Conservation (phyloP, 495 filamentous ascomycete genomes). For the Trichoderma parareesei region DNA sequence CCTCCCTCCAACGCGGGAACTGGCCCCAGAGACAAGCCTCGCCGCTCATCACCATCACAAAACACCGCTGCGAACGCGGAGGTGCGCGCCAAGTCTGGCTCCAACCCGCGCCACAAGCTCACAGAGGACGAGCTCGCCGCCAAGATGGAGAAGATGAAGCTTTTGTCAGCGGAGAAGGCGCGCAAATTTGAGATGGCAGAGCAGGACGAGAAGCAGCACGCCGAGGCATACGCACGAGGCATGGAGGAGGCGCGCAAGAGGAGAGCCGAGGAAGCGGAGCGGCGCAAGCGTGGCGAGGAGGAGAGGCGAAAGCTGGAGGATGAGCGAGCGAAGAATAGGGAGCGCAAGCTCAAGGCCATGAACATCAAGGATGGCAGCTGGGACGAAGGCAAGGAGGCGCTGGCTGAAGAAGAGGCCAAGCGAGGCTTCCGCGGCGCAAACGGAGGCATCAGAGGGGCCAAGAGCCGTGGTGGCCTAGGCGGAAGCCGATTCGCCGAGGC, state of each 20-base stretch:
- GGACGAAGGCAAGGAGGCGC: constrained; percentile 37
- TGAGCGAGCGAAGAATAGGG: constrained; percentile 38
- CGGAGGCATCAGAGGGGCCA: constrained; percentile 32
- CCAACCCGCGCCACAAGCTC: constrained; percentile 43
- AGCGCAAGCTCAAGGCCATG: constrained; percentile 41
- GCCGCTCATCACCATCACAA: constrained; percentile 2
- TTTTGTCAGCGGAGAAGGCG: constrained; percentile 37
- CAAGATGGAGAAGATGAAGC: constrained; percentile 44
- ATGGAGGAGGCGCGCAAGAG: constrained; percentile 43
- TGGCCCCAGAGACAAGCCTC: constrained; percentile 14
- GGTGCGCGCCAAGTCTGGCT: constrained; percentile 34
- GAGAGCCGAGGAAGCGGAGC: constrained; percentile 33
- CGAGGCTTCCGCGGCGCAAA: constrained; percentile 32
- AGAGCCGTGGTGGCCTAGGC: constrained; percentile 20
- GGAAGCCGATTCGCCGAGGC: constrained; percentile 27
- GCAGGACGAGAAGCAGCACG: constrained; percentile 43
- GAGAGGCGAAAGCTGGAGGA: constrained; percentile 40
- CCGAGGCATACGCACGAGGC: constrained; percentile 39
- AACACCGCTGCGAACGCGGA: constrained; percentile 27
- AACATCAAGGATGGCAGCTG: constrained; percentile 33
- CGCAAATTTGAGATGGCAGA: constrained; percentile 42
- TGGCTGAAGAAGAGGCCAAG: constrained; percentile 24
- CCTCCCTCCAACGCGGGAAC: constrained; percentile 6
- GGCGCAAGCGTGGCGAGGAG: constrained; percentile 30
- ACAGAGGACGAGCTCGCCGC: constrained; percentile 43